A percentile compares a stretch with the other conserved stretches of the same genome.
These are phyloP conservation scores for Triglochin maritima DNA, from an alignment of 106 monocot genomes.

Conservation along the genomic window DNA sequence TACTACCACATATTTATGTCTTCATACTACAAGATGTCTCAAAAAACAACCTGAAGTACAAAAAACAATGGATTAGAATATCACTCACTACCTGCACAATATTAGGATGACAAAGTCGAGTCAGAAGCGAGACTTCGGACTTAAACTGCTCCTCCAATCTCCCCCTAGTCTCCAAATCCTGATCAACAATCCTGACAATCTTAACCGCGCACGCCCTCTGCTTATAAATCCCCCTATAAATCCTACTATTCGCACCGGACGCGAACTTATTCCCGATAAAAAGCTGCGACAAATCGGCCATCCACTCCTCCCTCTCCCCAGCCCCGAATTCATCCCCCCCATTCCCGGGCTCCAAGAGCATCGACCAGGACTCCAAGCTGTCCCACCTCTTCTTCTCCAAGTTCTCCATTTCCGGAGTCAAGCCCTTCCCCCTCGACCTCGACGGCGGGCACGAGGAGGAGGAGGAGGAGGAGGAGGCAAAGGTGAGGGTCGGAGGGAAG, in stretches of 20 bases:
- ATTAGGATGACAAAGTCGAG: slow-evolving; percentile 78
- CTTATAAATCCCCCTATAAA: slow-evolving; percentile 90
- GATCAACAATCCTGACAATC: slow-evolving; percentile 76
- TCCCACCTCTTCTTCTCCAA: slow-evolving; percentile 71
- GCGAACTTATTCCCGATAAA: slow-evolving; percentile 92
- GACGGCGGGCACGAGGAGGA: background rate
- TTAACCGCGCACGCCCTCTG: slow-evolving; percentile 80
- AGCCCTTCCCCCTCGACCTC: slow-evolving; percentile 2
- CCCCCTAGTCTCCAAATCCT: slow-evolving; percentile 35
- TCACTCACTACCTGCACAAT: slow-evolving; percentile 61
- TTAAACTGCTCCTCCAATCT: slow-evolving; percentile 68
- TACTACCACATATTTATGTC: background rate
- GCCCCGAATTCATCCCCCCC: slow-evolving; percentile 16
- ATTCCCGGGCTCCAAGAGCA: slow-evolving; percentile 58
- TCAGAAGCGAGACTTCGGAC: slow-evolving; percentile 71
- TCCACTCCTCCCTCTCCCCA: slow-evolving; percentile 65
- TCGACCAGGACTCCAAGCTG: slow-evolving; percentile 91
- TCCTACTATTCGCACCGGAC: slow-evolving; percentile 79
- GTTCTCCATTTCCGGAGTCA: slow-evolving; percentile 37
- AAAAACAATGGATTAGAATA: background rate
- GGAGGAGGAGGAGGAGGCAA: background rate
- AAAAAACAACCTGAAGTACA: background rate
- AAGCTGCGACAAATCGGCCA: slow-evolving; percentile 88
- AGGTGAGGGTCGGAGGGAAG: background rate
- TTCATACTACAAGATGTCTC: background rate